phyloP scores from a whole-genome alignment of 163 green algal genomes.

The Coccomyxa subellipsoidea region DNA sequence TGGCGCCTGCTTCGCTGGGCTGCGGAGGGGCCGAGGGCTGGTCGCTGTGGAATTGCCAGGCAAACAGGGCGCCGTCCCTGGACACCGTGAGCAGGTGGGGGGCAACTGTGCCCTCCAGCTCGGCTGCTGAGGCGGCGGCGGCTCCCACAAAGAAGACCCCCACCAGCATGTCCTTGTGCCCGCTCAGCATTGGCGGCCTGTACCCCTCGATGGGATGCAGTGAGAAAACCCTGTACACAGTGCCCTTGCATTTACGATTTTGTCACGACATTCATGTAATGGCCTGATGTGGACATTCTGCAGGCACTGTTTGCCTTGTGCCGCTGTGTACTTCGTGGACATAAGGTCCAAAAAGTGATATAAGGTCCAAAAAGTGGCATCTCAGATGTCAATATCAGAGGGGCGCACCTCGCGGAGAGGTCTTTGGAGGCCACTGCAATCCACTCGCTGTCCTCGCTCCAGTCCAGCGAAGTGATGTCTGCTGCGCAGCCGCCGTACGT shows the following conservation, averaged over 20 bases:
- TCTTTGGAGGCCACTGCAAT: conserved; percentile 84
- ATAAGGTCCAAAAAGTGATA: not conserved
- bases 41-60: conserved; percentile 48
- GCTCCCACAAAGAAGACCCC: conserved; percentile 63
- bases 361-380: not conserved
- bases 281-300: too few relatives aligned
- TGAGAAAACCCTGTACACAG: conserved; percentile 78
- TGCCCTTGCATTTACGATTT: too few relatives aligned
- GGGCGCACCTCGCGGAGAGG: conserved; percentile 45
- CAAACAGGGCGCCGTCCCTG: conserved; percentile 84
- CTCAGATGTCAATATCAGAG: not conserved
- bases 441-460: conserved; percentile 76
- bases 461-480: conserved; percentile 83
- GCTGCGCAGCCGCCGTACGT: conserved; percentile 83
- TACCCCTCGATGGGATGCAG: conserved; percentile 81
- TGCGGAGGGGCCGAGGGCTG: not conserved
- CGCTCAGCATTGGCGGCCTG: conserved; percentile 69
- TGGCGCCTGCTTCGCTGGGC: not conserved
- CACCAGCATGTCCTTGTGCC: conserved; percentile 70
- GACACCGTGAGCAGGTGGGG: conserved; percentile 9
- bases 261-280: too few relatives aligned
- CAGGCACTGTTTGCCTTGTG: too few relatives aligned
- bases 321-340: not conserved
- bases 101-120: not conserved
- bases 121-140: not conserved